Evolutionary conservation across 768 basidiomycete genomes (phyloP), one percentile per base, ranked within the genome.

Genomic region (Grammothele lineata): DNA sequence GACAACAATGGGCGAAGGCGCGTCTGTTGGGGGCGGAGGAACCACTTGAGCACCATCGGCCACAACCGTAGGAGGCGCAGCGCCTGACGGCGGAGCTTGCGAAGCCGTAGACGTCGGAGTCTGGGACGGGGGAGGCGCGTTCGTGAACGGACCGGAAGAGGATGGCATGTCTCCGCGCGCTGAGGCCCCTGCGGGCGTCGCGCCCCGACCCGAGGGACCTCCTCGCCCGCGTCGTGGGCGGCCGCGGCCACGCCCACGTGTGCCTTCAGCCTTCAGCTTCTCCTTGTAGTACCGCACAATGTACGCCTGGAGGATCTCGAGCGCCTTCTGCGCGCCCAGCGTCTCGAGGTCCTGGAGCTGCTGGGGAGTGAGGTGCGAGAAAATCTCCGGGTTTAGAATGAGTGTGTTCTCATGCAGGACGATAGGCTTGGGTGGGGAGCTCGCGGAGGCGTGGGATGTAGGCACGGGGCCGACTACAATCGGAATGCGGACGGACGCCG

Each of bases 251-350:
- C 62, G 52, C 11, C 59, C 62, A 14, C 64, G 47, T 21, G 72
- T 32, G 37, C 61, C 59, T 58, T 75, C 67, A 46, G 71, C 64
- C 65, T 70, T 64, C 54, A 81, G 77, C 53, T 71, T 73, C 63
- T 92, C 87, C 66, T 93, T 94, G 60, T 92, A 67, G 50, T 83
- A 87, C 44, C 85, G 78, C 35, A 92, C 87, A 62, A 94, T 89
- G 57, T 92, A 87, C 2, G 78, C 81, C 51, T 92, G 91, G 46
- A 95, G 69, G 18, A 91, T 83, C 54, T 80, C 78, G 42, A 95
- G 67, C 5, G 92, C 91, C 54, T 85, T 82, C 61, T 85, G 79
- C 0, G 90, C 87, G 2, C 90, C 90, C 63, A 92, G 78, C 43
- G 76, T 75, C 65, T 92, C 87, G 22, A 94, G 68, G 37, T 86